Evolutionary conservation across 306 rosid species (phyloP), one percentile per base, ranked within the genome.

Genomic region (Castanea sativa): DNA sequence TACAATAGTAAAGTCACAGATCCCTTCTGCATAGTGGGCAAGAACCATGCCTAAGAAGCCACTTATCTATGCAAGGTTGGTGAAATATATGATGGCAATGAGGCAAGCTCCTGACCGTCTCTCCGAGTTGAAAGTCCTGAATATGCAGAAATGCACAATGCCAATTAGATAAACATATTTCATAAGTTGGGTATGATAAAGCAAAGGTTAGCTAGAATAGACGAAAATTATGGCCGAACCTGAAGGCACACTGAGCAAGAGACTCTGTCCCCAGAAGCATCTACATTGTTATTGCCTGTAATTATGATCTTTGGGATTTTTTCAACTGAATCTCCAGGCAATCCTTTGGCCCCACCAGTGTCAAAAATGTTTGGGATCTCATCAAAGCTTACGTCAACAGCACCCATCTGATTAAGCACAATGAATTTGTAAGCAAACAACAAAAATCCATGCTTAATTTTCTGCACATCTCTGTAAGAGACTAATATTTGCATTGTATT

Each of bases 1-100:
- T 89, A 81, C 91, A 89, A 32, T 63, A 81, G 83, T 88, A 85
- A 84, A 68, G 72, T 91, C 83, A 93, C 87, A 96, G 88, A 93
- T 93, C 99, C 88, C 99, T 91, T 89, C 99, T 91, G 91, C 99
- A 96, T 56, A 96, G 77, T 53, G 99, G 99, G 83, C 99, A 96
- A 84, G 99, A 96, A 73, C 94, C 99, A 82, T 96, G 99, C 83
- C 93, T 90, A 60, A 91, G 83, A 73, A 96, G 98, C 99, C 99
- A 96, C 85, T 88, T 88, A 82, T 96, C 99, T 85, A 93, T 96
- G 93, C 99, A 96, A 55, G 99, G 97, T 71, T 93, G 86, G 85
- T 96, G 99, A 85, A 96, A 96, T 93, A 91, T 84, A 89, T 96
- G 99, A 88, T 93, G 91, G 84, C 99, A 96, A 69, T 96, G 97